phyloP scores from a whole-genome alignment of 768 basidiomycete species.

The Lentinula sp. region DNA sequence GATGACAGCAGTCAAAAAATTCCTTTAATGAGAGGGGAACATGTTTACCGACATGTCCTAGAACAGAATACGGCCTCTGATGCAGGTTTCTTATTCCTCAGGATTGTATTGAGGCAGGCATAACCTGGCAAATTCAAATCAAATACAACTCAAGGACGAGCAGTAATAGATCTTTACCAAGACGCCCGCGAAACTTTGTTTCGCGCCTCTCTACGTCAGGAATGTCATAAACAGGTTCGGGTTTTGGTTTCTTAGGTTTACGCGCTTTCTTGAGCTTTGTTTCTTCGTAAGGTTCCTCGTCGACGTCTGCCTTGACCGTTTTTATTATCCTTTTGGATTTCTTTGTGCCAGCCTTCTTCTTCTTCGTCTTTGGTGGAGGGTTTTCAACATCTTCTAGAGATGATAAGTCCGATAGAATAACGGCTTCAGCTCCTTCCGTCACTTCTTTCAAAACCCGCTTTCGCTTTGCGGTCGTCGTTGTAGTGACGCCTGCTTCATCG shows the following conservation, averaged over 20 bases:
- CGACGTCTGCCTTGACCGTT: not conserved
- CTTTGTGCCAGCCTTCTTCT: not conserved
- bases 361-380: not conserved
- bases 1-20: not conserved
- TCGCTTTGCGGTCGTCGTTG: not conserved
- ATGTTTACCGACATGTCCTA: constrained; percentile 50
- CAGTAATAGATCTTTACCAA: constrained; percentile 29
- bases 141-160: not conserved
- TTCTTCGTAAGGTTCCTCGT: not conserved
- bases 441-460: not conserved
- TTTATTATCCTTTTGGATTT: not conserved
- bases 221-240: constrained; percentile 60
- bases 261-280: not conserved
- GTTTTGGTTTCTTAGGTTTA: constrained; percentile 17
- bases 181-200: constrained; percentile 65
- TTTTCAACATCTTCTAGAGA: not conserved
- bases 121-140: constrained; percentile 38
- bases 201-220: constrained; percentile 61
- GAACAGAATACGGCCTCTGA: constrained; percentile 69
- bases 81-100: constrained; percentile 66
- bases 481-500: not conserved
- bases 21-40: not conserved
- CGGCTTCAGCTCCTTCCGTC: not conserved
- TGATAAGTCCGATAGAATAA: not conserved
- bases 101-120: constrained; percentile 81